A percentile compares a stretch with the other conserved stretches of the same genome.
phyloP scores from a whole-genome alignment of 805 yeast genomes.

The Diddensiella caesifluorescens region DNA sequence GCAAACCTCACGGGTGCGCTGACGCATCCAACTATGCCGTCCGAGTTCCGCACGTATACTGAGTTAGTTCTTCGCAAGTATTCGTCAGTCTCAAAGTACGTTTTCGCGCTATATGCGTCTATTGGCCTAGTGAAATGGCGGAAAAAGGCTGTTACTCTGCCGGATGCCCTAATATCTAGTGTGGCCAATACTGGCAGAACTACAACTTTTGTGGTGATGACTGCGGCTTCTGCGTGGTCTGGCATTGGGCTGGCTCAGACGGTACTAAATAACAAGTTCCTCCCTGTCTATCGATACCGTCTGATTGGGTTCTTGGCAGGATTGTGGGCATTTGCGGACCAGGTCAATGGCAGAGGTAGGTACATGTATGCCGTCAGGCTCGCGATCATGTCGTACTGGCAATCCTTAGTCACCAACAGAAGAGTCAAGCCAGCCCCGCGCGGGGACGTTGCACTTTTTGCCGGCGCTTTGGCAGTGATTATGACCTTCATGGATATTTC shows the following conservation, averaged over 20 bases:
- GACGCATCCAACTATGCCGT: constrained; percentile 28
- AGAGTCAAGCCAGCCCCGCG: constrained; percentile 27
- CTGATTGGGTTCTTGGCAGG: constrained; percentile 40
- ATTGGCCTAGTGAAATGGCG: constrained; percentile 16
- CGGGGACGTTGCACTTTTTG: constrained; percentile 32
- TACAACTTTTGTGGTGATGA: constrained; percentile 31
- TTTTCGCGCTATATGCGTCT: constrained; percentile 28
- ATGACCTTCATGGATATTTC: constrained; percentile 29
- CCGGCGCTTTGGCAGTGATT: constrained; percentile 29
- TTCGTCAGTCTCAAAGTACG: constrained; percentile 24
- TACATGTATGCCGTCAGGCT: constrained; percentile 33
- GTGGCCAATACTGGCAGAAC: constrained; percentile 29
- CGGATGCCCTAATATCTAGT: constrained; percentile 13
- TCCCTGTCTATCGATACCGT: constrained; percentile 33
- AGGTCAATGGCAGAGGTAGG: constrained; percentile 30
- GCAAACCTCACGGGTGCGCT: constrained; percentile 31
- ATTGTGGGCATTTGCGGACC: constrained; percentile 36
- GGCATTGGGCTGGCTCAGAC: constrained; percentile 35
- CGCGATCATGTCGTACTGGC: constrained; percentile 36
- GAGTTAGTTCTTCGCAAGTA: constrained; percentile 25
- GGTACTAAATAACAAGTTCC: constrained; percentile 28
- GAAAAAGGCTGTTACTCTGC: neutral
- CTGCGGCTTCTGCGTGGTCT: constrained; percentile 35
- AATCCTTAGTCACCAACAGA: constrained; percentile 25
- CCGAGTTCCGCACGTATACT: constrained; percentile 24